Base-by-base conservation (phyloP, 495 filamentous ascomycete species). In the Bombardia bombarda region DNA sequence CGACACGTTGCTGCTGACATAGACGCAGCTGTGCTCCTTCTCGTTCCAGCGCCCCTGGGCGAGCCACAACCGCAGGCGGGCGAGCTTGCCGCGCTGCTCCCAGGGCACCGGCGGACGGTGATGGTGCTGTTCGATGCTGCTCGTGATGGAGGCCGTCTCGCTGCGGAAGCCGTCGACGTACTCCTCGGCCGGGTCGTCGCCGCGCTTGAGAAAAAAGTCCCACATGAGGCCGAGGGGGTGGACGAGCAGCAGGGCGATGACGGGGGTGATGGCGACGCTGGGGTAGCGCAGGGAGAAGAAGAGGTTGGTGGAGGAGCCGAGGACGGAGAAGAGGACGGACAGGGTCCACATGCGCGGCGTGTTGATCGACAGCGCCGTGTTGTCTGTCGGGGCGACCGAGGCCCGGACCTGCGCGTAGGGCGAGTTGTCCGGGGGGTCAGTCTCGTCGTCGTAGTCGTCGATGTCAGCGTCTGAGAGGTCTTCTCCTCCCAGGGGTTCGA, bases 1-100 rank as follows among this genome's bases (percentile, higher is more conserved):
- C n/a, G 86, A 86, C 21, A 90, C 84, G 60, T 90, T 90, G 62
- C 86, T 90, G 68, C 80, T 85, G 51, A 90, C 86, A 52, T 89
- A 90, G 42, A 90, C 83, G 59, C 86, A 90, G 39, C 77, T 82
- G 62, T 90, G 86, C 58, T 90, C 86, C 57, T 90, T 90, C 51
- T 86, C 79, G 55, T 90, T 90, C 86, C 86, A 90, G 24, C 66
- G 72, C 3, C 86, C 86, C 51, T 88, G 86, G 10, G 79, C 82
- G 10, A 90, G 67, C 86, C 86, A 90, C 4, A 84, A 65, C 37
- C 83, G 77, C 14, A 79, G 37, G 13, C 69, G 62, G 33, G 65
- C 61, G 33, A 61, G 57, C 10, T 44, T 56, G 41, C 57, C 47
- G 22, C 62, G 55, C 43, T 52, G 51, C 43, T 35, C 40, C 38